Percentiles rank a stretch among this genome's conserved stretches.
These are phyloP conservation scores for Barnettozyma salicaria DNA, from an alignment of 805 yeast genomes.

Conservation along the genomic window DNA sequence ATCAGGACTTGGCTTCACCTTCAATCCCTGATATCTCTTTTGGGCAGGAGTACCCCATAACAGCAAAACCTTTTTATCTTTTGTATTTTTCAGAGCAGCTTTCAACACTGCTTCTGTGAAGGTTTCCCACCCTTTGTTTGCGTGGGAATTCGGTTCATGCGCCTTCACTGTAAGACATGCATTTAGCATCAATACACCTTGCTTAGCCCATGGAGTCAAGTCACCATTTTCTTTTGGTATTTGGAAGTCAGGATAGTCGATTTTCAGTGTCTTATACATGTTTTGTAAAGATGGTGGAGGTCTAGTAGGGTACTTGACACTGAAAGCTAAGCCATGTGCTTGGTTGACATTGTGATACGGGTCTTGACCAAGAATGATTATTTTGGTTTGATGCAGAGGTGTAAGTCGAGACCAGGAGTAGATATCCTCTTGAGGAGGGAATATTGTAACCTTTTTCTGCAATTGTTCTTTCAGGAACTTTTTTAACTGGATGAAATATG, in stretches of 20 bases:
- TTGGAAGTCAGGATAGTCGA: constrained; percentile 67
- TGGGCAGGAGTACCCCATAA: constrained; percentile 42
- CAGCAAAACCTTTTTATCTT: constrained; percentile 15
- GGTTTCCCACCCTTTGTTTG: constrained; percentile 86
- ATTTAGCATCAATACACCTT: constrained; percentile 84
- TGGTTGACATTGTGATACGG: constrained; percentile 92
- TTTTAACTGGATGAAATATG: constrained; percentile 75
- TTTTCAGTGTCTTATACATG: constrained; percentile 72
- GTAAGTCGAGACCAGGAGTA: constrained; percentile 92
- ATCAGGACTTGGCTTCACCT: constrained; percentile 28
- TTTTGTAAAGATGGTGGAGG: constrained; percentile 87
- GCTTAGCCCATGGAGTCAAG: constrained; percentile 75
- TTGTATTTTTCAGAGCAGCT: constrained; percentile 43
- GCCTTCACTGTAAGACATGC: constrained; percentile 89
- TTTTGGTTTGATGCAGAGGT: constrained; percentile 66
- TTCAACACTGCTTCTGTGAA: constrained; percentile 73
- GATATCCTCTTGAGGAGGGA: constrained; percentile 72
- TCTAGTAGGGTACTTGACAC: constrained; percentile 76
- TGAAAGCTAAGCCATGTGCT: constrained; percentile 95
- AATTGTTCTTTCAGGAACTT: constrained; percentile 48
- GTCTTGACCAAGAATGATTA: constrained; percentile 88
- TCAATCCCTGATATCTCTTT: constrained; percentile 29
- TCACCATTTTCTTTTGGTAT: constrained; percentile 47
- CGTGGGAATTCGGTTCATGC: constrained; percentile 89
- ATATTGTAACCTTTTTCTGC: constrained; percentile 45